phyloP scores from a whole-genome alignment of 1,284 basidiomycete species.

The Irpex rosettiformis region DNA sequence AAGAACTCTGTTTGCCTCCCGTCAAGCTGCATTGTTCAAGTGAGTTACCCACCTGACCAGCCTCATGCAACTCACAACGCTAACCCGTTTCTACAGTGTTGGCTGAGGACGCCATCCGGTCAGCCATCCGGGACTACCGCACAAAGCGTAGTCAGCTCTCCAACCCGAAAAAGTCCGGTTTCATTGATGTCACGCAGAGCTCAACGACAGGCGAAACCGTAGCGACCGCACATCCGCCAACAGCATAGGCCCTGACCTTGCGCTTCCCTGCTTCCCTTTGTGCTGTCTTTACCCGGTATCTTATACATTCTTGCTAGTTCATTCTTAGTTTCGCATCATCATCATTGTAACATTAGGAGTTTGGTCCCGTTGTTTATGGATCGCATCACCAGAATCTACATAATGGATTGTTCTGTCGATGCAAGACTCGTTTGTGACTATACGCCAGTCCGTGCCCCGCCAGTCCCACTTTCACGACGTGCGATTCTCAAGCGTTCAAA shows the following conservation, averaged over 20 bases:
- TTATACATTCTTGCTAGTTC: background rate
- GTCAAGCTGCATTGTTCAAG: slow-evolving; percentile 94
- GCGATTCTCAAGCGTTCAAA: background rate
- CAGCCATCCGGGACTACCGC: slow-evolving; percentile 91
- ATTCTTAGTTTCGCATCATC: background rate
- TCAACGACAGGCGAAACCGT: slow-evolving; percentile 63
- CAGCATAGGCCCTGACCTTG: slow-evolving; percentile 18
- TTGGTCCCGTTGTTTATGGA: background rate
- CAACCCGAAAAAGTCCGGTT: slow-evolving; percentile 54
- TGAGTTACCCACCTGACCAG: slow-evolving; percentile 37
- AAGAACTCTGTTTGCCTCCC: slow-evolving; percentile 92
- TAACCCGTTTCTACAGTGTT: slow-evolving; percentile 59
- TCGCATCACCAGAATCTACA: background rate
- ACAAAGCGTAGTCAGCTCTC: slow-evolving; percentile 63
- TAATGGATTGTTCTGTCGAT: background rate
- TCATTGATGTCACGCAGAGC: slow-evolving; percentile 77
- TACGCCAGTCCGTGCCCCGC: too few relatives aligned
- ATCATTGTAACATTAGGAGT: slow-evolving; percentile 3
- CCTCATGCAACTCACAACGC: slow-evolving; percentile 16
- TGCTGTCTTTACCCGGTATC: slow-evolving; percentile 9
- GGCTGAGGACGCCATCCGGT: slow-evolving; percentile 97
- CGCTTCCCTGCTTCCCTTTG: background rate
- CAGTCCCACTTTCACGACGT: background rate
- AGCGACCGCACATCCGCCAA: slow-evolving; percentile 55
- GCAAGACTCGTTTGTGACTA: background rate